Evolutionary conservation across 768 basidiomycete genomes (phyloP).

Genomic region (Auricularia sp.): DNA sequence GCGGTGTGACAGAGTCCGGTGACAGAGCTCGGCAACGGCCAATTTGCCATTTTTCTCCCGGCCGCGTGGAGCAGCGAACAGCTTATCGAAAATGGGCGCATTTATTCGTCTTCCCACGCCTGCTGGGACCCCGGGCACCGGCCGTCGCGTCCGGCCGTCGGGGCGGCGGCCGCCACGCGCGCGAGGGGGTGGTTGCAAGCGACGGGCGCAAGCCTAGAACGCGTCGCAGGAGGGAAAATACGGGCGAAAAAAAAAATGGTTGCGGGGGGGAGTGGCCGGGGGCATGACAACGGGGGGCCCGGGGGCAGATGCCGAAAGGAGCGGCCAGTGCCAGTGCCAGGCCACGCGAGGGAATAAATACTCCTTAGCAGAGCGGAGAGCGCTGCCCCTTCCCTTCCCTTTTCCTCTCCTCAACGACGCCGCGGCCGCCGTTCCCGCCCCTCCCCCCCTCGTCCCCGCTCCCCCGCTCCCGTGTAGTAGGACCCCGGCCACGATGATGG

Average conservation of each 20-base stretch:
- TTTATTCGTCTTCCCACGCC: not conserved
- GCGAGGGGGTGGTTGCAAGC: not conserved
- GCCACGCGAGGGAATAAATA: not conserved
- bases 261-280: too few relatives aligned
- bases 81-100: not conserved
- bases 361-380: not conserved
- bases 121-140: not conserved
- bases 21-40: not conserved
- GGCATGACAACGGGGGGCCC: too few relatives aligned
- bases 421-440: not conserved
- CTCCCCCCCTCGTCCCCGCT: not conserved
- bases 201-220: too few relatives aligned
- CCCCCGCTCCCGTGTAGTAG: not conserved
- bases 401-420: not conserved
- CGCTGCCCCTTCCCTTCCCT: not conserved
- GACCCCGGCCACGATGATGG: not conserved
- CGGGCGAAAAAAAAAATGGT: too few relatives aligned
- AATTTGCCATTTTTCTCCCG: not conserved
- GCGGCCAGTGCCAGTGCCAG: too few relatives aligned
- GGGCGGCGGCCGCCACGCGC: too few relatives aligned
- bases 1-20: not conserved
- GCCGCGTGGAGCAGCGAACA: not conserved
- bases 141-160: too few relatives aligned
- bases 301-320: too few relatives aligned
- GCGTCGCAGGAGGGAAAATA: too few relatives aligned